Percentiles rank a stretch among this genome's conserved stretches.
These are phyloP conservation scores for Neurospora sp. DNA, from an alignment of 495 filamentous ascomycete species.

Conservation along the genomic window DNA sequence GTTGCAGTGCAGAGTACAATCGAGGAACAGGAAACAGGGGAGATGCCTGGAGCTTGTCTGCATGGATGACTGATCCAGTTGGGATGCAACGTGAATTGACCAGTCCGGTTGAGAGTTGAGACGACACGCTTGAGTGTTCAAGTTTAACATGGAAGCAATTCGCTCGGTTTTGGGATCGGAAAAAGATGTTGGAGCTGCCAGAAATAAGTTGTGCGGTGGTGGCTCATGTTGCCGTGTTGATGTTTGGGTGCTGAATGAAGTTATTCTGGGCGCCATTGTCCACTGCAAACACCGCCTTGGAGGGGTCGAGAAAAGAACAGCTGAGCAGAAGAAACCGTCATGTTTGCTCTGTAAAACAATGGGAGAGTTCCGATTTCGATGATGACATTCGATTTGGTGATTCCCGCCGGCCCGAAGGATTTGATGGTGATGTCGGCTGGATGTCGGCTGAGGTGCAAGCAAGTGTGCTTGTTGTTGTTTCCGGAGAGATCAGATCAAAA, in stretches of 20 bases:
- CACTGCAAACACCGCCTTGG: background rate
- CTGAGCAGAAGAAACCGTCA: background rate
- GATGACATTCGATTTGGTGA: background rate
- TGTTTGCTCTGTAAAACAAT: background rate
- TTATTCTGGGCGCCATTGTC: background rate
- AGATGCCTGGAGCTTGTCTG: background rate
- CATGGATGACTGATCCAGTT: background rate
- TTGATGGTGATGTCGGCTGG: background rate
- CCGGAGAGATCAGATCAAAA: background rate
- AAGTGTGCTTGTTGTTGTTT: background rate
- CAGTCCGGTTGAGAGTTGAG: background rate
- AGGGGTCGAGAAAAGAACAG: background rate
- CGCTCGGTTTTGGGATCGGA: background rate
- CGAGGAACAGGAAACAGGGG: background rate
- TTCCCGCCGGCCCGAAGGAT: background rate
- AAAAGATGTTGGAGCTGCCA: background rate
- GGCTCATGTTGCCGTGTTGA: background rate
- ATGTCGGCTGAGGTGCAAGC: background rate
- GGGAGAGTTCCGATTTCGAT: background rate
- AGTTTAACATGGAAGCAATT: background rate
- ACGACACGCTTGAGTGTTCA: background rate
- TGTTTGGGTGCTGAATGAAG: background rate
- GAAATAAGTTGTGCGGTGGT: background rate
- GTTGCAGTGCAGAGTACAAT: background rate
- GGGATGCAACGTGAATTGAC: background rate